Conservation (phyloP, 164 flowering plant genomes). For the Malania oleifera region DNA sequence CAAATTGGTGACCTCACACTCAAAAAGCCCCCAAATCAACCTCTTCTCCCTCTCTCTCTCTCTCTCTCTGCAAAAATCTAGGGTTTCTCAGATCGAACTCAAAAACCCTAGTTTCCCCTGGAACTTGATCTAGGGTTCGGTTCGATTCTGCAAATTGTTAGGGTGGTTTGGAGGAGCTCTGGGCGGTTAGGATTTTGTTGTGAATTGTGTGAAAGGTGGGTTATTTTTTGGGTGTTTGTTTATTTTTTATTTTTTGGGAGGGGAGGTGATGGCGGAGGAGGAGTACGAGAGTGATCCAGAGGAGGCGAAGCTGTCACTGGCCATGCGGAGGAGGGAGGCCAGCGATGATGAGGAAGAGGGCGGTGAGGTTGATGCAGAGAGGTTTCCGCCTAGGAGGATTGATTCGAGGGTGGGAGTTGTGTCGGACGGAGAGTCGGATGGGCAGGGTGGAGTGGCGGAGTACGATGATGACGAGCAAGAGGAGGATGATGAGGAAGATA, state of each 20-base stretch:
- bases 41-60: too few species aligned
- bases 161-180: too few species aligned
- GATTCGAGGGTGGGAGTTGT: slow-evolving; percentile 36
- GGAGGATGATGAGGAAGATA: slow-evolving; percentile 27
- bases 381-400: slow-evolving; percentile 8
- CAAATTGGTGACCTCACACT: too few species aligned
- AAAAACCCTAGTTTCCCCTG: too few species aligned
- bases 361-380: slow-evolving; percentile 22
- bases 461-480: slow-evolving; percentile 48
- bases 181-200: too few species aligned
- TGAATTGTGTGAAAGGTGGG: too few species aligned
- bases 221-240: background rate
- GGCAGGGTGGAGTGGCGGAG: slow-evolving; percentile 69
- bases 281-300: slow-evolving; percentile 98
- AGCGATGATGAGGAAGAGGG: slow-evolving; percentile 88
- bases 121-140: too few species aligned
- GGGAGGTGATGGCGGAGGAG: slow-evolving; percentile 29
- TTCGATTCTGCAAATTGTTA: too few species aligned
- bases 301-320: slow-evolving; percentile 59
- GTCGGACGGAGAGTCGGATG: slow-evolving; percentile 76
- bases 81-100: too few species aligned
- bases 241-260: too few species aligned
- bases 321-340: slow-evolving; percentile 80
- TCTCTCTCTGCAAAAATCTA: too few species aligned
- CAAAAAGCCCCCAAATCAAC: too few species aligned